Evolutionary conservation across 2,329 filamentous ascomycete genomes (phyloP).

Genomic region (Pseudogymnoascus sp.): DNA sequence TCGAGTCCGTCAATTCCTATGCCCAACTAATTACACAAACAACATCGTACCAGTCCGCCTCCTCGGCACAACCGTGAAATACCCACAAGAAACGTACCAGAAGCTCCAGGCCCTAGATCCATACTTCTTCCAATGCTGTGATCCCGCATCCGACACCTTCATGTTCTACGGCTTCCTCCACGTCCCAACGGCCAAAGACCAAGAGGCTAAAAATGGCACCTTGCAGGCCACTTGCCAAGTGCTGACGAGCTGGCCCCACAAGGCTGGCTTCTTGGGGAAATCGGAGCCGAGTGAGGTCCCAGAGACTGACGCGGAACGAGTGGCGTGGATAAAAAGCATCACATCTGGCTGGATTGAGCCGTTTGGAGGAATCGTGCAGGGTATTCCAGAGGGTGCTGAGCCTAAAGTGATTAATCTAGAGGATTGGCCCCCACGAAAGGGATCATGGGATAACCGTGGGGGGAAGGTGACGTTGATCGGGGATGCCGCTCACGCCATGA

Average conservation of each 20-base stretch:
- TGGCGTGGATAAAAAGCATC: conserved; percentile 30
- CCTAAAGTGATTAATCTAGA: conserved; percentile 30
- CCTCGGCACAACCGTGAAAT: conserved; percentile 30
- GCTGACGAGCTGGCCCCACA: conserved; percentile 36
- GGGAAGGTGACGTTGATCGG: conserved; percentile 36
- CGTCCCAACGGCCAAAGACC: conserved; percentile 29
- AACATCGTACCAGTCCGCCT: conserved; percentile 23
- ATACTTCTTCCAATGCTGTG: conserved; percentile 35
- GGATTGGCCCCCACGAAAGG: conserved; percentile 31
- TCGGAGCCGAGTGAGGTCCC: conserved; percentile 29
- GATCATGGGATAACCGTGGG: conserved; percentile 22
- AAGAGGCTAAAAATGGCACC: conserved; percentile 23
- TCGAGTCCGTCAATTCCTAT: conserved; percentile 30
- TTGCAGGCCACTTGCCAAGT: conserved; percentile 32
- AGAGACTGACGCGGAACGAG: conserved; percentile 23
- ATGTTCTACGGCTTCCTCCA: conserved; percentile 36
- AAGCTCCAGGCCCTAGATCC: conserved; percentile 32
- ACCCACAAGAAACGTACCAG: conserved; percentile 26
- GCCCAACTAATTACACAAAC: conserved; percentile 17
- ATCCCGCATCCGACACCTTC: conserved; percentile 34
- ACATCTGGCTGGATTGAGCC: conserved; percentile 30
- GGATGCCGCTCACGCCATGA: conserved; percentile 43
- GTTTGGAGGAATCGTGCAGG: conserved; percentile 28
- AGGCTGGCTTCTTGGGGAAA: conserved; percentile 29
- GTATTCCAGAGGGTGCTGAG: conserved; percentile 29